Conservation (phyloP, 192 early-diverging fungal genomes). For the Backusella tuberculispora region DNA sequence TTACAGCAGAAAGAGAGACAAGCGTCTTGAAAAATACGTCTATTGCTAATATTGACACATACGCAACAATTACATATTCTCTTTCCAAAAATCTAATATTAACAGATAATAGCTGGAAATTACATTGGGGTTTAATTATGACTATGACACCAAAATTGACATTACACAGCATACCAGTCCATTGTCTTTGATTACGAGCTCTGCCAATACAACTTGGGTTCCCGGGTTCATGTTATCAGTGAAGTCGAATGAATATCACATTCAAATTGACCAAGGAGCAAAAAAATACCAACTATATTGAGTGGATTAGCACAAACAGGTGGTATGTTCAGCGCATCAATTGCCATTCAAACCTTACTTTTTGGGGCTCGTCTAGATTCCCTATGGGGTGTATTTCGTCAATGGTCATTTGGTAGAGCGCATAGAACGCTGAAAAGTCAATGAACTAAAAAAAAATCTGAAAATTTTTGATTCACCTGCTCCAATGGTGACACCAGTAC, state of each 20-base stretch:
- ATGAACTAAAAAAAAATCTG: conserved; percentile 8
- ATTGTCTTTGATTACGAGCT: background rate
- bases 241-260: background rate
- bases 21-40: background rate
- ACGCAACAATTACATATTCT: background rate
- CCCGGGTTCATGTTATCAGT: background rate
- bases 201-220: background rate
- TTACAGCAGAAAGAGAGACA: background rate
- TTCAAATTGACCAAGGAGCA: background rate
- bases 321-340: conserved; percentile 16
- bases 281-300: conserved; percentile 4
- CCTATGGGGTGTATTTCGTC: conserved; percentile 25
- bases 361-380: conserved; percentile 29
- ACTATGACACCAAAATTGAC: conserved; percentile 8
- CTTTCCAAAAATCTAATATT: conserved; percentile 3
- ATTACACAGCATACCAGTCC: background rate
- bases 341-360: conserved; percentile 17
- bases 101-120: conserved; percentile 16
- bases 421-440: background rate
- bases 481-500: conserved; percentile 22
- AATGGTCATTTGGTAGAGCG: conserved; percentile 20
- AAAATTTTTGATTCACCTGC: background rate
- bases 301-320: conserved; percentile 21
- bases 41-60: background rate
- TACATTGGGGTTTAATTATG: background rate